Evolutionary conservation across 352 stramenopile genomes (phyloP).

Genomic region (Phytophthora melonis): DNA sequence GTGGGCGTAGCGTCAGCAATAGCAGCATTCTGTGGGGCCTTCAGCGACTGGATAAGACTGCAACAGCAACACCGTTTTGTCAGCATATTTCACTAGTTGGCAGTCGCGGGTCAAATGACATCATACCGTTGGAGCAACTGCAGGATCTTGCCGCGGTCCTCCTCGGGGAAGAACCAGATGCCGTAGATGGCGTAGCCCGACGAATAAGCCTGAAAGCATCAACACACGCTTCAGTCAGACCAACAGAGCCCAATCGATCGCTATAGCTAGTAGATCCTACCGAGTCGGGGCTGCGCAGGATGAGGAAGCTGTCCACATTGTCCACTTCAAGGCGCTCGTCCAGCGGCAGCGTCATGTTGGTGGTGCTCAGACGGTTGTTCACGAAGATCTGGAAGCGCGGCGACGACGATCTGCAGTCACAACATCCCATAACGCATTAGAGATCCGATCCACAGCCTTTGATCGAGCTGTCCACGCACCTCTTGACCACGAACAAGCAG

Average conservation of each 20-base stretch:
- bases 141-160: conserved; percentile 85
- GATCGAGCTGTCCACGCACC: conserved; percentile 37
- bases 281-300: conserved; percentile 74
- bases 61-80: conserved; percentile 7
- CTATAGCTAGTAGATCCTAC: conserved; percentile 28
- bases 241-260: background rate
- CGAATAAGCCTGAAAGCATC: conserved; percentile 31
- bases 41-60: conserved; percentile 73
- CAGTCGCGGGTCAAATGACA: background rate
- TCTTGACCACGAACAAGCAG: conserved; percentile 87
- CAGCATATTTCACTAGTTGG: background rate
- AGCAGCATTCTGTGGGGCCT: conserved; percentile 43
- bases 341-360: conserved; percentile 84
- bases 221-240: conserved; percentile 2
- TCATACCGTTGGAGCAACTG: conserved; percentile 73
- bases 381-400: conserved; percentile 89
- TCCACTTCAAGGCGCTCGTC: conserved; percentile 80
- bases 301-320: conserved; percentile 88
- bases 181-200: conserved; percentile 86
- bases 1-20: conserved; percentile 26
- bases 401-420: conserved; percentile 59
- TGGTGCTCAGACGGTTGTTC: conserved; percentile 91
- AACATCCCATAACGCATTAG: background rate
- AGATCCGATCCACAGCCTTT: background rate
- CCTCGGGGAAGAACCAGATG: conserved; percentile 90